Conservation (phyloP, 139 green algal genomes). For the Tetradesmus lagerheimii region DNA sequence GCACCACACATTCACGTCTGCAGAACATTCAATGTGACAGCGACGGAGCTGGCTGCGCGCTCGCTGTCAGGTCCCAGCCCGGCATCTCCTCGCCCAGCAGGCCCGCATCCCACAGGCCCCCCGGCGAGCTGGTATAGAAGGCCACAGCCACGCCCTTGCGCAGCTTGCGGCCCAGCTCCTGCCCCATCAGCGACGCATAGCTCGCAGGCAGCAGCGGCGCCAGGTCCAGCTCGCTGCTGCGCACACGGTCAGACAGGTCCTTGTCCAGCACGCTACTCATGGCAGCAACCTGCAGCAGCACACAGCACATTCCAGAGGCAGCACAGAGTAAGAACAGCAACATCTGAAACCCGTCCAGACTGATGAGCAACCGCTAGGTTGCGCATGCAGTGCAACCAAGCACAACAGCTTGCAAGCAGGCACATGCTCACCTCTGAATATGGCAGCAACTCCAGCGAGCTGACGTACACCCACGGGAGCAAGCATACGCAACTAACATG, state of each 20-base stretch:
- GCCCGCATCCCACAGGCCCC: conserved; percentile 9
- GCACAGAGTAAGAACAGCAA: too few species aligned
- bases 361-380: too few species aligned
- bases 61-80: conserved; percentile 1
- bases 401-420: too few species aligned
- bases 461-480: neutral
- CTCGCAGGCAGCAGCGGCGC: conserved; percentile 63
- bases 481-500: neutral
- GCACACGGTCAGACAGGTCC: conserved; percentile 84
- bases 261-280: conserved; percentile 83
- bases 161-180: conserved; percentile 75
- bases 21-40: too few species aligned
- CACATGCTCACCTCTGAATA: too few species aligned
- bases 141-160: conserved; percentile 64
- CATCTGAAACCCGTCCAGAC: too few species aligned
- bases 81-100: conserved; percentile 22
- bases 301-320: too few species aligned
- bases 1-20: neutral
- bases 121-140: conserved; percentile 45
- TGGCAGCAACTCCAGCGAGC: too few species aligned
- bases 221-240: conserved; percentile 88
- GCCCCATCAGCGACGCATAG: conserved; percentile 79
- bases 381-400: too few species aligned
- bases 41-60: neutral
- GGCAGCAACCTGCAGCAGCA: conserved; percentile 70